These are phyloP conservation scores for Serendipita sp. DNA, from an alignment of 768 basidiomycete species.

Conservation along the genomic window DNA sequence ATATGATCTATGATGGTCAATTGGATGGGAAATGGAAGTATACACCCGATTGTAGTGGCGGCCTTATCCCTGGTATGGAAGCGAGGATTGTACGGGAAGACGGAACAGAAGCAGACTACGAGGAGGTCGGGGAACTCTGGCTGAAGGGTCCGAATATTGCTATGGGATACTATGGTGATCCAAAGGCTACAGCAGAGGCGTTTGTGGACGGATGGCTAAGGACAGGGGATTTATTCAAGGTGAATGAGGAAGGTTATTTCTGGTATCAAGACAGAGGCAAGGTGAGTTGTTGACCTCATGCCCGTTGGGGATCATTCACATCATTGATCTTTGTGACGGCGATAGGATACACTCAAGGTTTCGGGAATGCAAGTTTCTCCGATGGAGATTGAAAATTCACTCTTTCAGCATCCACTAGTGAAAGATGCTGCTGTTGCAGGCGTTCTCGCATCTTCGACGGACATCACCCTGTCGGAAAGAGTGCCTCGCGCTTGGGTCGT, in stretches of 20 bases:
- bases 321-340: background rate
- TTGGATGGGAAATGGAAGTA: conserved; percentile 26
- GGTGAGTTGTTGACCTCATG: conserved; percentile 22
- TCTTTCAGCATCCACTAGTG: conserved; percentile 51
- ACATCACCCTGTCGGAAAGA: conserved; percentile 26
- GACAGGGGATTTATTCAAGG: conserved; percentile 56
- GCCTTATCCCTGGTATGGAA: conserved; percentile 59
- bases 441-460: conserved; percentile 34
- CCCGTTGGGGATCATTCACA: background rate
- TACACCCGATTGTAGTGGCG: conserved; percentile 26
- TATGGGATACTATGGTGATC: conserved; percentile 71
- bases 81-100: conserved; percentile 53
- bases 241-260: conserved; percentile 44
- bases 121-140: conserved; percentile 68
- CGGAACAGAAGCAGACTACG: conserved; percentile 36
- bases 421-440: conserved; percentile 57
- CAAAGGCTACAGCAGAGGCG: conserved; percentile 45
- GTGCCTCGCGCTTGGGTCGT: conserved; percentile 64
- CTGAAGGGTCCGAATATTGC: conserved; percentile 61
- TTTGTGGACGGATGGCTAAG: conserved; percentile 57
- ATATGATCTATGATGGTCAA: conserved; percentile 29
- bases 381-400: conserved; percentile 52
- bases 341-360: conserved; percentile 62
- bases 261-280: conserved; percentile 67
- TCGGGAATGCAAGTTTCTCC: conserved; percentile 71